A percentile compares a stretch with the other conserved stretches of the same genome.
Evolutionary conservation across 208 protist genomes (phyloP).

Genomic region (Leishmania tropica): DNA sequence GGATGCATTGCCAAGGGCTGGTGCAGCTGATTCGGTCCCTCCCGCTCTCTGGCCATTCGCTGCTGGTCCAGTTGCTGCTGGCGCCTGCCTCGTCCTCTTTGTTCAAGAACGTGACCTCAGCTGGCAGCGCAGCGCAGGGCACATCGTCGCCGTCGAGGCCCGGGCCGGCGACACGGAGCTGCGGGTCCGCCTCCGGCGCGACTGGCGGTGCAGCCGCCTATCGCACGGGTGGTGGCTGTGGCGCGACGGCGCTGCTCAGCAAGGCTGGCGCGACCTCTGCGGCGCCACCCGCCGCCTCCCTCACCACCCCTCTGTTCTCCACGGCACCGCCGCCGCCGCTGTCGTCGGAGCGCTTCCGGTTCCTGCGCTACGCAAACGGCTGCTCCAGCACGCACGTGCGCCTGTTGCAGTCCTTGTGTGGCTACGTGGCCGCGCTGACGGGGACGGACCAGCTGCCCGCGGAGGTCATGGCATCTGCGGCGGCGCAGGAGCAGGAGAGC

Average conservation of each 20-base stretch:
- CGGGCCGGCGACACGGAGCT: not conserved
- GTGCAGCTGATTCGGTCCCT: conserved; percentile 39
- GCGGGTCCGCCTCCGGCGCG: not conserved
- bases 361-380: conserved; percentile 80
- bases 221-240: not conserved
- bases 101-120: conserved; percentile 29
- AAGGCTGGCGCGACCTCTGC: not conserved
- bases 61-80: conserved; percentile 71
- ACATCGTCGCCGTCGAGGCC: not conserved
- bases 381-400: conserved; percentile 59
- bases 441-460: conserved; percentile 32
- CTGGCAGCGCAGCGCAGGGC: not conserved
- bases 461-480: conserved; percentile 16
- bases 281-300: not conserved
- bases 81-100: conserved; percentile 66
- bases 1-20: conserved; percentile 51
- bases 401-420: conserved; percentile 60
- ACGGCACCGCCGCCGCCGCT: conserved; percentile 28
- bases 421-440: conserved; percentile 69
- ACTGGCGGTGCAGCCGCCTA: not conserved
- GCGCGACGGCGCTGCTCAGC: not conserved
- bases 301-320: conserved; percentile 7
- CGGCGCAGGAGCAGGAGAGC: conserved; percentile 23
- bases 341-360: conserved; percentile 59
- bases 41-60: conserved; percentile 50